Evolutionary conservation across 495 filamentous ascomycete genomes (phyloP), one percentile per base, ranked within the genome.

Genomic region (Aspergillus cavernicola): DNA sequence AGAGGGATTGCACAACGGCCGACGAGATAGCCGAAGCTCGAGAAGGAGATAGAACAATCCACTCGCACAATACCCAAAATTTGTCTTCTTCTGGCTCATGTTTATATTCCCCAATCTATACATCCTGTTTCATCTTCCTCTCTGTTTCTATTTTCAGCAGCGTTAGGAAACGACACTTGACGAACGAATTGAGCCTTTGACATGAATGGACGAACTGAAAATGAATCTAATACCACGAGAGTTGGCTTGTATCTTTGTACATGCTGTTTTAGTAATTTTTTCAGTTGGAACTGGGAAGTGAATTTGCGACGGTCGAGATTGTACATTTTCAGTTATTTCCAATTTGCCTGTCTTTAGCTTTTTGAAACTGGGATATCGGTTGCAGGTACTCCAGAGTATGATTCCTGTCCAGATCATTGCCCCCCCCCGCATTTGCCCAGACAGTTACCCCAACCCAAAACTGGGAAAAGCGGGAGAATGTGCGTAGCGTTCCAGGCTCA

Each of bases 11-110:
- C 59, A 64, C 18, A 55, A 51, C 40, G 56, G 55, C 24, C 67
- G 70, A 47, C 68, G 72, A 10, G 70, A 70, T 41, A 22, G 59
- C 58, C 20, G 64, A 58, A 49, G 32, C 36, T 61, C 61, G 11
- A 40, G 62, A 9, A 63, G 67, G 29, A 64, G 67, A 46, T 71
- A 54, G 60, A 35, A 12, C 12, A 24, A 20, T 39, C 16, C 10
- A 22, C 5, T 8, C 11, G n/a, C 15, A 31, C 6, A 15, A 44
- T 23, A 29, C 11, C 13, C 37, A 6, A 9, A 8, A 19, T 24
- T 19, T 43, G 41, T 18, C 19, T 38, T 45, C 18, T 18, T n/a
- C n/a, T 43, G 28, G 31, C 4, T 37, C 39, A 26, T 50, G 55
- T 52, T 6, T 29, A 52, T 50, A 52, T 45, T 56, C 20, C 31